Evolutionary conservation across 768 basidiomycete species (phyloP), one percentile per base, ranked within the genome.

Genomic region (Terana coerulea): DNA sequence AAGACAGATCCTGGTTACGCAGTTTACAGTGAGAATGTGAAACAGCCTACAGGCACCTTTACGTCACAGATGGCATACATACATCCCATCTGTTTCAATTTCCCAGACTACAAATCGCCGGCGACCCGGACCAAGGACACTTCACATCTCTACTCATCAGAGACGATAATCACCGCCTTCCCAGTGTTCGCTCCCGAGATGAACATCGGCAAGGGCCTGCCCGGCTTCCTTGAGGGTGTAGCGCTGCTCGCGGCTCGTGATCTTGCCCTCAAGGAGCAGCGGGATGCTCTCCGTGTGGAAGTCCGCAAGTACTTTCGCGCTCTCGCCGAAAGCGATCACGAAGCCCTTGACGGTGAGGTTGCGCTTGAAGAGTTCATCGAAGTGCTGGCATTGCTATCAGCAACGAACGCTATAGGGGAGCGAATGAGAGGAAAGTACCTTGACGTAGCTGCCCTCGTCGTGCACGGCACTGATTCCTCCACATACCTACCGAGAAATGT

Each of bases 291-390:
- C 50, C 17, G 29, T 24, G n/a, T 34, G 17, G 31, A 52, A 52
- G 24, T 35, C 34, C 41, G 17, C 19, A 17, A 45, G 22, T 5
- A 42, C 50, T 6, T 7, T 21, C 22, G 28, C 43, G 11, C 31
- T 29, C 4, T 7, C 9, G 5, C 44, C 44, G 9, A n/a, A 3
- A 12, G 7, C 28, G 50, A 43, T 5, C 25, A 51, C 11, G 31
- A 45, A 51, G 14, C 50, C 50, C n/a, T 40, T 25, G 30, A 51
- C 33, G 30, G 24, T 24, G 28, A 51, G 41, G 28, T 29, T 28
- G 3, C 49, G 49, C 37, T 50, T 35, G 49, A 50, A 50, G 22
- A 50, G 39, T 40, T 50, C 21, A 26, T 50, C 49, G 28, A 41
- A 50, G 24, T 41, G 25, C 49, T 50, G 49, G 3, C 15, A 17